A percentile compares a stretch with the other conserved stretches of the same genome.
Conservation (phyloP, 2,329 filamentous ascomycete species). For the Aspergillus sp. region DNA sequence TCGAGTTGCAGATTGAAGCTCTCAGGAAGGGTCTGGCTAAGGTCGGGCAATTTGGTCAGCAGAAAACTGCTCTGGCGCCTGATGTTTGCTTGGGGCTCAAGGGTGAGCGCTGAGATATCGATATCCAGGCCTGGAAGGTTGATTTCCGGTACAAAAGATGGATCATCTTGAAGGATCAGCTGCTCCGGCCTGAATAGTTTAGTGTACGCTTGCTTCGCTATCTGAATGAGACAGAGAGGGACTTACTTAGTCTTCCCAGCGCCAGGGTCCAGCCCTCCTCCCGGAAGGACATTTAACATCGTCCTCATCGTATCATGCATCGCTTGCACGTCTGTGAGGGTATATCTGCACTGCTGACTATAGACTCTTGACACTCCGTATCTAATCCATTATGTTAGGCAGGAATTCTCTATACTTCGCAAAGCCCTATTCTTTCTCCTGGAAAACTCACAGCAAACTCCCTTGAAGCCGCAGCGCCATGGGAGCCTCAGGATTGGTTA, state of each 20-base stretch:
- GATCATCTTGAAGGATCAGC: constrained; percentile 73
- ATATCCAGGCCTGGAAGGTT: constrained; percentile 53
- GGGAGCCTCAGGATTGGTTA: constrained; percentile 73
- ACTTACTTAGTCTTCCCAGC: constrained; percentile 65
- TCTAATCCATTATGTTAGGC: constrained; percentile 22
- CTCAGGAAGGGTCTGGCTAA: constrained; percentile 20
- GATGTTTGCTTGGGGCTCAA: constrained; percentile 24
- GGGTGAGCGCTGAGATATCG: constrained; percentile 41
- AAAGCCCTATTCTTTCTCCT: neutral
- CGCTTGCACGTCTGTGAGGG: constrained; percentile 70
- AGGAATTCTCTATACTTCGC: too few species aligned
- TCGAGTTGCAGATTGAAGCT: constrained; percentile 32
- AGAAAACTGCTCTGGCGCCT: constrained; percentile 25
- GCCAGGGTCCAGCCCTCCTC: constrained; percentile 58
- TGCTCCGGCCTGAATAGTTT: constrained; percentile 56
- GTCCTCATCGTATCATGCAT: constrained; percentile 65
- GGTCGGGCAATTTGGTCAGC: constrained; percentile 26
- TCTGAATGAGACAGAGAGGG: too few species aligned
- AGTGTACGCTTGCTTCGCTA: neutral
- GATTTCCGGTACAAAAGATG: constrained; percentile 64
- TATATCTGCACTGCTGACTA: constrained; percentile 76
- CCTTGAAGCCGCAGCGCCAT: constrained; percentile 85
- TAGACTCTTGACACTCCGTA: constrained; percentile 81
- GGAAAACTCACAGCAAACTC: constrained; percentile 59
- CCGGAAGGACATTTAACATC: constrained; percentile 52